These are phyloP conservation scores for Pogostemon cablin DNA, from an alignment of 257 asterid species.

Conservation along the genomic window DNA sequence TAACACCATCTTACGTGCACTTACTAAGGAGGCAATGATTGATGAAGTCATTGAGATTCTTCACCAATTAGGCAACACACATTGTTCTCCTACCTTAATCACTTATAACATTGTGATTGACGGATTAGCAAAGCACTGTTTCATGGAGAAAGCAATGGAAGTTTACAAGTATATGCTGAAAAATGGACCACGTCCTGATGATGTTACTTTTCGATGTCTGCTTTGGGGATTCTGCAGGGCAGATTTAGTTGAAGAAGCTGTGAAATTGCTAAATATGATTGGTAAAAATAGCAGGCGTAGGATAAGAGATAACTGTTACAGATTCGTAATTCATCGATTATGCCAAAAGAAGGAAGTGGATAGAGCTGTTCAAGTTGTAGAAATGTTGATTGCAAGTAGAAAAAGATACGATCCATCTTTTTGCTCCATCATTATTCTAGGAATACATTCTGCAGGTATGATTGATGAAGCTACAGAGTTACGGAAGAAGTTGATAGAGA, in stretches of 20 bases:
- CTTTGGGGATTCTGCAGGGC: conserved; percentile 85
- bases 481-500: conserved; percentile 53
- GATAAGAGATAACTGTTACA: conserved; percentile 76
- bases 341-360: conserved; percentile 65
- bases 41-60: conserved; percentile 70
- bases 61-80: conserved; percentile 41
- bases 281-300: conserved; percentile 43
- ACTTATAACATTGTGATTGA: conserved; percentile 81
- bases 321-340: conserved; percentile 60
- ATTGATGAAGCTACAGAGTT: conserved; percentile 61
- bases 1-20: conserved; percentile 75
- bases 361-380: conserved; percentile 57
- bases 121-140: conserved; percentile 74
- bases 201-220: conserved; percentile 73
- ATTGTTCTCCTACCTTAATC: conserved; percentile 59
- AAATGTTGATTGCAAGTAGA: conserved; percentile 55
- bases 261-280: conserved; percentile 57
- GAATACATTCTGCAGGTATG: conserved; percentile 69
- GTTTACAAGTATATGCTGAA: conserved; percentile 62
- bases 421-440: conserved; percentile 53
- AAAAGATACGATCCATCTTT: conserved; percentile 34
- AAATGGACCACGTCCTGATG: conserved; percentile 69
- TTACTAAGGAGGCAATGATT: conserved; percentile 61
- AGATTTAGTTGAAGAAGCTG: conserved; percentile 75
- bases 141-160: conserved; percentile 70